Evolutionary conservation across 495 filamentous ascomycete genomes (phyloP).

Genomic region (Terfezia claveryi): DNA sequence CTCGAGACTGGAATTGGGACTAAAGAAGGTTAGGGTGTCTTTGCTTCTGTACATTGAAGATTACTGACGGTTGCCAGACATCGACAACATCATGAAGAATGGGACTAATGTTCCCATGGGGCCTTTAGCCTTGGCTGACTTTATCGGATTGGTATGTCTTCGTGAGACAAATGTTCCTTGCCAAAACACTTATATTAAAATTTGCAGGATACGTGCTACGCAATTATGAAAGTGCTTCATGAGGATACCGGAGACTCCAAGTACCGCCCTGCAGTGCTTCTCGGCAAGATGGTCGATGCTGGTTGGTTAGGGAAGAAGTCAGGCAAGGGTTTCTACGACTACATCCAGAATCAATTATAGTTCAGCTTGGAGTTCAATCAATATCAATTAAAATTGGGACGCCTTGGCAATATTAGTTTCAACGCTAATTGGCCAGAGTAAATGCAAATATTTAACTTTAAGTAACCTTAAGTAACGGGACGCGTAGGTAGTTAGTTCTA

Average conservation of each 20-base stretch:
- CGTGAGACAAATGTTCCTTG: not conserved
- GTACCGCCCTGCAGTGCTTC: slow-evolving; percentile 66
- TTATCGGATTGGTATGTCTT: slow-evolving; percentile 47
- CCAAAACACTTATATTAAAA: not conserved
- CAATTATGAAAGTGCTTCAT: slow-evolving; percentile 93
- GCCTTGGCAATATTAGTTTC: too few relatives aligned
- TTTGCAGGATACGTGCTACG: slow-evolving; percentile 57
- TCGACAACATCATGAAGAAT: slow-evolving; percentile 97
- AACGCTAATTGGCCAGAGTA: too few relatives aligned
- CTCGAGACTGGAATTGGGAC: slow-evolving; percentile 77
- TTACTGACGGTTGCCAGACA: slow-evolving; percentile 23
- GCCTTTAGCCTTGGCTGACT: slow-evolving; percentile 78
- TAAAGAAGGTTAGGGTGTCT: slow-evolving; percentile 31
- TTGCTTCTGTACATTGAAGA: too few relatives aligned
- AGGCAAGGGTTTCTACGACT: slow-evolving; percentile 91
- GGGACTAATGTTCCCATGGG: slow-evolving; percentile 98
- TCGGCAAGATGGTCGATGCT: slow-evolving; percentile 91
- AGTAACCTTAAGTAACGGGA: too few relatives aligned
- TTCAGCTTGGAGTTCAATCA: too few relatives aligned
- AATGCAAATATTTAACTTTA: too few relatives aligned
- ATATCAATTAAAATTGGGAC: too few relatives aligned
- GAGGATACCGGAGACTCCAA: slow-evolving; percentile 85
- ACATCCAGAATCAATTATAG: slow-evolving; percentile 19
- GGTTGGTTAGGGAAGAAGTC: slow-evolving; percentile 97
- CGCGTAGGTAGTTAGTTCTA: too few relatives aligned